Base-by-base conservation (phyloP, 1,139 yeast genomes). In the Candida tropicalis region DNA sequence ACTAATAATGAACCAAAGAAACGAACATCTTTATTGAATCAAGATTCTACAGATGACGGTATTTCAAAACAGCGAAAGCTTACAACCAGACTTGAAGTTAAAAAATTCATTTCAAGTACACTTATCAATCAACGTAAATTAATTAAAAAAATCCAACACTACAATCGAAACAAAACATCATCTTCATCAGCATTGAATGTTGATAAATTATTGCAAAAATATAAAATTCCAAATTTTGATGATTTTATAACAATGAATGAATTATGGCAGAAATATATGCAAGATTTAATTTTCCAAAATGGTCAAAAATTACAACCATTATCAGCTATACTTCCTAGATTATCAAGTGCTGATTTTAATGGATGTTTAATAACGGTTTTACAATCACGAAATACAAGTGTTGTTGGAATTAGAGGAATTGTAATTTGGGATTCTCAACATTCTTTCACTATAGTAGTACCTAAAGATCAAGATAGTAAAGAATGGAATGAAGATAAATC, bases 361-460 rank as follows among this genome's bases (percentile, higher is more conserved):
- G 98, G 99, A 2, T 81, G 96, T 15, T 60, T 68, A 34, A 48
- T 91, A 17, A 71, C 74, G 12, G 93, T 91, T 0, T 56, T 73
- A 1, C 76, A 80, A 37, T 75, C 90, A 10, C 65, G 69, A 15
- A 87, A 87, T 54, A 68, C 74, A 2, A 75, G 80, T 39, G 57
- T 80, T 43, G 75, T 84, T 5, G 96, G 96, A 0, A 55, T 77
- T 13, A 54, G 73, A 33, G 99, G 99, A 0, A 86, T 91, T 5
- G 89, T 91, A 1, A 68, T 89, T 1, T 87, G 95, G 85, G 99
- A 93, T 58, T 80, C 93, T 6, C 91, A 87, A 58, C 81, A 84
- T 53, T 77, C 80, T 43, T 86, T 89, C 56, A 78, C 89, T 3
- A 54, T 91, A 39, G 81, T 85, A 23, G 75, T 79, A 0, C 79